Evolutionary conservation across 257 asterid genomes (phyloP), one percentile per base, ranked within the genome.

Genomic region (Solanum pennellii): DNA sequence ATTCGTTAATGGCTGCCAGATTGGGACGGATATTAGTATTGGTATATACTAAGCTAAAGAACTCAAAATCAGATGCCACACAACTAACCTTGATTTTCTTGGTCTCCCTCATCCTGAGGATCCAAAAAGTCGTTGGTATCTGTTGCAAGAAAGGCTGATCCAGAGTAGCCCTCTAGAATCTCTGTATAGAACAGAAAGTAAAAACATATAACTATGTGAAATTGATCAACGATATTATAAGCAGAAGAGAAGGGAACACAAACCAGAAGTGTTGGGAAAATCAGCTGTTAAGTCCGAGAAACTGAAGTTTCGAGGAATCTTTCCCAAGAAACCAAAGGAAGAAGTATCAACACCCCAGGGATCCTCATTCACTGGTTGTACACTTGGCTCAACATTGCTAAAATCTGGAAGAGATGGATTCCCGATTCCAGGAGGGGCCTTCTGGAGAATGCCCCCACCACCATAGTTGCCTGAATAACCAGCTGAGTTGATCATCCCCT

Each of bases 291-390:
- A 89, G 89, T 95, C 98, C 2, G 99, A 94, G 83, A 95, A 90
- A 88, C 99, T 95, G 92, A 97, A 97, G 91, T 92, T 94, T 29
- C 96, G 96, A 49, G 99, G 97, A 62, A 97, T 94, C 93, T 93
- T 98, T 82, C 98, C 95, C 92, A 97, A 89, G 69, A 93, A 91
- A 59, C 98, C 98, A 83, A 92, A 91, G 15, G 95, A 84, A 89
- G 90, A 86, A 66, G 87, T 83, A 88, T 92, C 95, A 6, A 90
- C 90, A 85, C 92, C 96, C 89, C 92, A 83, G 79, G 89, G 86
- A 15, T 90, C 79, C 90, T 90, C 97, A 9, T 87, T 89, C 91
- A 92, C 60, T 1, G 93, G 86, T 76, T 91, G 95, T 9, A 93
- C 84, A 86, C 91, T 91, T 85, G 97, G 83, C 85, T 91, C 95